Evolutionary conservation across 805 yeast genomes (phyloP).

Genomic region (Yarrowia osloensis): DNA sequence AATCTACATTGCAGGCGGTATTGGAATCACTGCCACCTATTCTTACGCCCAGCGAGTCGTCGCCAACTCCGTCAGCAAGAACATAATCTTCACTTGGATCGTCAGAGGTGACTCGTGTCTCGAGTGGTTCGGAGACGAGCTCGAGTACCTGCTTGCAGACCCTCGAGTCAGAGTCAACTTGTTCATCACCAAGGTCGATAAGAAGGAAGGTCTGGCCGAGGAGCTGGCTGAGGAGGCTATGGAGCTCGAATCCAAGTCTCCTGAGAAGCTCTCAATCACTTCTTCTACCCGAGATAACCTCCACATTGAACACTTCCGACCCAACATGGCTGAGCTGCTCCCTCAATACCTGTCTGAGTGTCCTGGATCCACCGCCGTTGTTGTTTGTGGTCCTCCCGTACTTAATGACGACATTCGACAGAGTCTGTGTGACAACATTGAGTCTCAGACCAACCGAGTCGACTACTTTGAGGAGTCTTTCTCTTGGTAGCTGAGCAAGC

Average conservation of each 20-base stretch:
- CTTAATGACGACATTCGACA: slow-evolving; percentile 61
- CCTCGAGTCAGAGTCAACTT: slow-evolving; percentile 37
- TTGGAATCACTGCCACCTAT: slow-evolving; percentile 67
- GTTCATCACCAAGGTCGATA: too few relatives aligned
- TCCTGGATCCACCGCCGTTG: slow-evolving; percentile 13
- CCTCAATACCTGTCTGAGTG: background rate
- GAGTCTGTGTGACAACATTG: slow-evolving; percentile 49
- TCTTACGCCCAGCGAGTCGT: slow-evolving; percentile 45
- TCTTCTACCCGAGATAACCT: background rate
- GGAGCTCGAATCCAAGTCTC: background rate
- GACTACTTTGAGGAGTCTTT: slow-evolving; percentile 73
- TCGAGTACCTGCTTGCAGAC: slow-evolving; percentile 39
- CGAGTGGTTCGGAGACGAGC: slow-evolving; percentile 49
- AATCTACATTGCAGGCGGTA: slow-evolving; percentile 70
- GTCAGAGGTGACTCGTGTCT: slow-evolving; percentile 54
- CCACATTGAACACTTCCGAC: background rate
- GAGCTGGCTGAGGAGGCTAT: background rate
- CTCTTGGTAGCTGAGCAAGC: slow-evolving; percentile 54
- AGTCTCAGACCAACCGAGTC: slow-evolving; percentile 49
- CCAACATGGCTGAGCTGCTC: background rate
- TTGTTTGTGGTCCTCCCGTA: slow-evolving; percentile 58
- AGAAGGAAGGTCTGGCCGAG: too few relatives aligned
- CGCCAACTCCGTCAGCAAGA: slow-evolving; percentile 40
- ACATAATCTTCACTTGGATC: slow-evolving; percentile 61
- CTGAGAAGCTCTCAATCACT: background rate